Evolutionary conservation across 345 rosid genomes (phyloP), one percentile per base, ranked within the genome.

Genomic region (Pugionium cornutum): DNA sequence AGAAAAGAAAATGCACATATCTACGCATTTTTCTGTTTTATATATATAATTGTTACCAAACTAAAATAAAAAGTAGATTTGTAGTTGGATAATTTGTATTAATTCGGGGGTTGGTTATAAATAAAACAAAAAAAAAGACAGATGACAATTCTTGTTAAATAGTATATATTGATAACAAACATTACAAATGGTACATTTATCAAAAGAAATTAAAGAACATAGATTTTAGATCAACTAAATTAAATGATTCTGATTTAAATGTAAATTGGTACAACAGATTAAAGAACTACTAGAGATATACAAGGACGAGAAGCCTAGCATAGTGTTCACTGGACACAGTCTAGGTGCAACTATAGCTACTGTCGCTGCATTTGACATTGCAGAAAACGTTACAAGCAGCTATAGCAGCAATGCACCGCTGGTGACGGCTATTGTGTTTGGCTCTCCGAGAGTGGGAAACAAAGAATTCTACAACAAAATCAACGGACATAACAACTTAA

Each of bases 381-480:
- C 72, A 0, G 95, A 91, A 64, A 88, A 85, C 53, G 84, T 84
- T 0, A 57, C 81, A 7, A 61, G 64, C 58, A 83, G 80, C 0
- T 53, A 68, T 7, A 18, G 18, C 18, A 51, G 73, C n/a, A 75
- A 83, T 18, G 80, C 81, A 30, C 48, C 68, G 0, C 92, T 88
- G 0, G 85, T 91, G 4, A 47, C 96, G 4, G 94, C 96, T 2
- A 53, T 88, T 31, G 88, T 85, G 18, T 86, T 91, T 54, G 96
- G 98, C 3, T 64, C 73, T 57, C 98, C 98, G 6, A 77, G 83
- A 52, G 86, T 91, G 1, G 96, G 96, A 42, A 81, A 91, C 79
- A 82, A 69, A 39, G 83, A 83, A 4, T 84, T 91, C 43, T 61
- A 64, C 1, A 67, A 85, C 1, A 82, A 81, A 67, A 47, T 86